These are phyloP conservation scores for Rhizopus microsporus DNA, from an alignment of 371 early-diverging fungal species.

Conservation along the genomic window DNA sequence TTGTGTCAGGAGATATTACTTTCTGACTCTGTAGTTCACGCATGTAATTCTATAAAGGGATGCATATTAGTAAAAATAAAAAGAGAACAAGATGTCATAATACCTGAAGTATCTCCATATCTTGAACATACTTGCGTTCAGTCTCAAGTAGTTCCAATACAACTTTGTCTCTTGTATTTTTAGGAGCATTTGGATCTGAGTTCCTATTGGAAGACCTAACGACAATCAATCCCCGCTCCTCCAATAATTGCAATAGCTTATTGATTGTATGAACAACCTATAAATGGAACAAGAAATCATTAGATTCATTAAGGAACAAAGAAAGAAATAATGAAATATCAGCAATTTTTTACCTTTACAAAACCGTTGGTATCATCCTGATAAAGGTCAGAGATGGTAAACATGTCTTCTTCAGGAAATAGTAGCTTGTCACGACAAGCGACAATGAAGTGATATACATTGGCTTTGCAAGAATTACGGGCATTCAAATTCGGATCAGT, in stretches of 20 bases:
- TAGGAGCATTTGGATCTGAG: slow-evolving; percentile 65
- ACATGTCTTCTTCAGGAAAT: slow-evolving; percentile 78
- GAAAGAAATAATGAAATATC: slow-evolving; percentile 4
- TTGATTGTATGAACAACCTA: slow-evolving; percentile 71
- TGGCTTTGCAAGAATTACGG: slow-evolving; percentile 80
- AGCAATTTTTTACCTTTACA: slow-evolving; percentile 76
- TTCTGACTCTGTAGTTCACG: slow-evolving; percentile 59
- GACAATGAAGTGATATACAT: slow-evolving; percentile 78
- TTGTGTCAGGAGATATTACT: slow-evolving; percentile 72
- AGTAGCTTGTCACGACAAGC: slow-evolving; percentile 70
- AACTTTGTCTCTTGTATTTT: slow-evolving; percentile 83
- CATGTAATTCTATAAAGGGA: slow-evolving; percentile 51
- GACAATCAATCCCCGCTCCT: slow-evolving; percentile 67
- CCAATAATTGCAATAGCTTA: slow-evolving; percentile 68
- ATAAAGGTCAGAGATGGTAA: slow-evolving; percentile 87
- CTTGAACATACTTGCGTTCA: slow-evolving; percentile 91
- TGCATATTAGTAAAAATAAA: slow-evolving; percentile 3
- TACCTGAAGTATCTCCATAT: slow-evolving; percentile 86
- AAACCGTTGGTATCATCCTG: slow-evolving; percentile 95
- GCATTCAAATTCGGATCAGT: slow-evolving; percentile 64
- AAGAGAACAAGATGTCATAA: slow-evolving; percentile 6
- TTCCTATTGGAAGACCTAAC: slow-evolving; percentile 53
- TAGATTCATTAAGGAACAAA: not conserved
- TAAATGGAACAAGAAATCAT: not conserved
- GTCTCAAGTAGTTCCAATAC: slow-evolving; percentile 91